A percentile compares a stretch with the other conserved stretches of the same genome.
phyloP scores from a whole-genome alignment of 2,329 filamentous ascomycete species.

The Trichothecium sympodiale region DNA sequence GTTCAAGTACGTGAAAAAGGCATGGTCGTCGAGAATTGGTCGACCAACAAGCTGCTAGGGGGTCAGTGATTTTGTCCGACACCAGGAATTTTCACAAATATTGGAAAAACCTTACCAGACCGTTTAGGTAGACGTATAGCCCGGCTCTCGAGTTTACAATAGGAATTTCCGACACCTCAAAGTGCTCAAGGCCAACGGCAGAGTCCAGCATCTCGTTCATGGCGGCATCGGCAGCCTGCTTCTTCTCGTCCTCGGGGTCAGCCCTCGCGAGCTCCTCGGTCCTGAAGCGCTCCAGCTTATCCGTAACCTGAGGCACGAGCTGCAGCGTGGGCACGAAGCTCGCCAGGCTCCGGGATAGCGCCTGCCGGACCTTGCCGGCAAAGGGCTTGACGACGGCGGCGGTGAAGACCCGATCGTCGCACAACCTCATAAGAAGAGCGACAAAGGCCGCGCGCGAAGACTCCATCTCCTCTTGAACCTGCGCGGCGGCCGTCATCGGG shows the following conservation, averaged over 20 bases:
- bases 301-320: slow-evolving; percentile 39
- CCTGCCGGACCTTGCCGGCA: slow-evolving; percentile 39
- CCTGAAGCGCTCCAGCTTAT: slow-evolving; percentile 45
- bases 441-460: slow-evolving; percentile 51
- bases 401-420: slow-evolving; percentile 47
- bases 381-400: slow-evolving; percentile 39
- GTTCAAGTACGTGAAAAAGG: slow-evolving; percentile 69
- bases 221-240: slow-evolving; percentile 32
- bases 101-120: slow-evolving; percentile 47
- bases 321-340: slow-evolving; percentile 48
- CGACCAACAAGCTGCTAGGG: slow-evolving; percentile 58
- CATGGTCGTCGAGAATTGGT: slow-evolving; percentile 71
- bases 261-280: slow-evolving; percentile 42
- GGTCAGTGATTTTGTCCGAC: too few species aligned
- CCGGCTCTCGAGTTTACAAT: slow-evolving; percentile 67
- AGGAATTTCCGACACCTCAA: slow-evolving; percentile 53
- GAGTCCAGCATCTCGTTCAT: slow-evolving; percentile 49
- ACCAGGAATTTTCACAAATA: too few species aligned
- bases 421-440: slow-evolving; percentile 48
- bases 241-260: slow-evolving; percentile 43
- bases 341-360: slow-evolving; percentile 37
- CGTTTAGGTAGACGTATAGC: slow-evolving; percentile 76
- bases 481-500: not conserved
- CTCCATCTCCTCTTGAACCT: slow-evolving; percentile 43
- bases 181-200: slow-evolving; percentile 42